Base-by-base conservation (phyloP, 2,329 filamentous ascomycete species). In the Hymenotorrendiella dingleyae region DNA sequence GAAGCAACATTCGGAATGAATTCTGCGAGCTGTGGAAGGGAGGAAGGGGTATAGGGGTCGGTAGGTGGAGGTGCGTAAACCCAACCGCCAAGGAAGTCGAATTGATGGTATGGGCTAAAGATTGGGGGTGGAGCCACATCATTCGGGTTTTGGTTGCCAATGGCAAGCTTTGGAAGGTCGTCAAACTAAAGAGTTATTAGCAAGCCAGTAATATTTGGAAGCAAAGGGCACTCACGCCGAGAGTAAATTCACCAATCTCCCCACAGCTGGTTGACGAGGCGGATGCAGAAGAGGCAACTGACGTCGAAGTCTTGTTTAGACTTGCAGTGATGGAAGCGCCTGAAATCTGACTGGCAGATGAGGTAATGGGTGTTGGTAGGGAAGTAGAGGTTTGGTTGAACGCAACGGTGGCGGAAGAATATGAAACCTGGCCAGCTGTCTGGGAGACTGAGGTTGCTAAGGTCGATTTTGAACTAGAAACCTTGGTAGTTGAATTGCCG, bases 41-140 rank as follows among this genome's bases (percentile, higher is more conserved):
- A 63, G 3, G 54, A 50, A 17, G 62, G 55, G 8, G 54, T 40
- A 35, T 59, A 63, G 16, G 56, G 57, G n/a, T 50, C 50, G 3
- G 49, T 56, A 40, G 56, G 54, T 23, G 63, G 53, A 9, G 59
- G 54, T 7, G 58, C 53, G 5, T 63, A 59, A 4, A 44, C 44
- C 44, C 66, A 67, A 5, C 64, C 64, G 19, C 55, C 43, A 5
- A 63, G 64, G 44, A 64, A 67, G 28, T 54, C 55, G 36, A 67
- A 60, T 16, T 60, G 52, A 32, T 61, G 54, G 42, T 62, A 62
- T 11, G 60, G 59, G 34, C 49, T 60, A 47, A 58, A 59, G n/a
- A 61, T 28, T 6, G 59, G 55, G 27, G 45, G 45, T 17, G 58
- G 49, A 16, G 52, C 29, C 20, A 50, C 38, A 9, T 38, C 43